A percentile compares a stretch with the other conserved stretches of the same genome.
These are phyloP conservation scores for Prinsepia uniflora DNA, from an alignment of 306 rosid genomes.

Conservation along the genomic window DNA sequence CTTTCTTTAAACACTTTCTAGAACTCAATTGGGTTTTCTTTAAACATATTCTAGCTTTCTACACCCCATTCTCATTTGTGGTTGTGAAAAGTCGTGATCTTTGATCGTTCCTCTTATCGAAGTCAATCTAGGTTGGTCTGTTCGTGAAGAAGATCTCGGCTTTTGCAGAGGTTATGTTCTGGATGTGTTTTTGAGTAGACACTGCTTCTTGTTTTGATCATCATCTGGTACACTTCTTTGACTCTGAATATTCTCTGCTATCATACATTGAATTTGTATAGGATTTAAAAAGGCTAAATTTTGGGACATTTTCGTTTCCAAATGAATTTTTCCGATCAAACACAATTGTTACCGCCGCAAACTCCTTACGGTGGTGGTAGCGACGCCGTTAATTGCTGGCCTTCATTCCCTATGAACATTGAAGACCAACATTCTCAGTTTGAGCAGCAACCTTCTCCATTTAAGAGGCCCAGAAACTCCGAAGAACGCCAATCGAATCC, in stretches of 20 bases:
- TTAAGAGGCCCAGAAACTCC: constrained; percentile 58
- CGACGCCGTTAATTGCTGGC: constrained; percentile 58
- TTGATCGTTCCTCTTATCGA: constrained; percentile 9
- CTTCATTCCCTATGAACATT: constrained; percentile 45
- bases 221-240: constrained; percentile 10
- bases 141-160: constrained; percentile 1
- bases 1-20: background rate
- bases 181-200: background rate
- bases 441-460: constrained; percentile 37
- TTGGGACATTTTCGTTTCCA: constrained; percentile 13
- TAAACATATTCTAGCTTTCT: background rate
- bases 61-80: constrained; percentile 8
- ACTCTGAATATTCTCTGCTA: constrained; percentile 8
- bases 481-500: constrained; percentile 40
- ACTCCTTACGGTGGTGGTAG: constrained; percentile 33
- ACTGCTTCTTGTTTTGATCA: constrained; percentile 7
- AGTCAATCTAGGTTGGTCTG: constrained; percentile 21
- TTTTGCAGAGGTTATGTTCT: background rate
- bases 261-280: background rate
- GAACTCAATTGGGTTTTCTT: constrained; percentile 15
- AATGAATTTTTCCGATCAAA: constrained; percentile 58
- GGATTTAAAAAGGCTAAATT: background rate
- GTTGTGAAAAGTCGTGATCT: background rate
- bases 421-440: constrained; percentile 42
- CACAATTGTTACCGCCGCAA: constrained; percentile 40